These are phyloP conservation scores for Suillus alpinus DNA, from an alignment of 768 basidiomycete species.

Conservation along the genomic window DNA sequence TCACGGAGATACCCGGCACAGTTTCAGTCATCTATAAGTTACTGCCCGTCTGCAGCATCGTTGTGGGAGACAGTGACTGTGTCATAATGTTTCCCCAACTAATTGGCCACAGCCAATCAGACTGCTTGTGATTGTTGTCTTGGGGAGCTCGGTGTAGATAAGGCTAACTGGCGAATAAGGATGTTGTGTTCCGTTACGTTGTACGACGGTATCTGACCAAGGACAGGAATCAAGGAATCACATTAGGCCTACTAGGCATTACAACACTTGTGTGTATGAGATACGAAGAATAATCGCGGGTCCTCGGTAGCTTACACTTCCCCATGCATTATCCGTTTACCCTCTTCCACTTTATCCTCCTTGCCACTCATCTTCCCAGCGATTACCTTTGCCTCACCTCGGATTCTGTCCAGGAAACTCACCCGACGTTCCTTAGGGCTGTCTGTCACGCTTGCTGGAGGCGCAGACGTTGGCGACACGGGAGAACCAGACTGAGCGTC, in stretches of 20 bases:
- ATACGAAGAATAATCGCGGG: background rate
- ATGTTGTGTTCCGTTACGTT: background rate
- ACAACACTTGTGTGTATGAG: background rate
- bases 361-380: slow-evolving; percentile 30
- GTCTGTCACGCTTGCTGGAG: background rate
- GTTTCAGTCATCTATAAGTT: background rate
- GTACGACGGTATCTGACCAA: background rate
- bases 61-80: background rate
- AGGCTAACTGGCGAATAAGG: background rate
- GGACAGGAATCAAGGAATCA: background rate
- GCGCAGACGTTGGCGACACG: background rate
- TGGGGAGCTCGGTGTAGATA: background rate
- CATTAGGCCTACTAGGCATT: background rate
- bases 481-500: background rate
- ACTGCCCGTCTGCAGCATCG: background rate
- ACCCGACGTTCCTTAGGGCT: slow-evolving; percentile 17
- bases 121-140: background rate
- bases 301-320: slow-evolving; percentile 12
- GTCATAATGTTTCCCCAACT: background rate
- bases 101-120: background rate
- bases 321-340: slow-evolving; percentile 25
- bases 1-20: background rate
- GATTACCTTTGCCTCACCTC: slow-evolving; percentile 33
- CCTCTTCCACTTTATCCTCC: slow-evolving; percentile 26
- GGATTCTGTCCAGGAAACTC: slow-evolving; percentile 26